Evolutionary conservation across 306 rosid genomes (phyloP), one percentile per base, ranked within the genome.

Genomic region (Prosopis cineraria): DNA sequence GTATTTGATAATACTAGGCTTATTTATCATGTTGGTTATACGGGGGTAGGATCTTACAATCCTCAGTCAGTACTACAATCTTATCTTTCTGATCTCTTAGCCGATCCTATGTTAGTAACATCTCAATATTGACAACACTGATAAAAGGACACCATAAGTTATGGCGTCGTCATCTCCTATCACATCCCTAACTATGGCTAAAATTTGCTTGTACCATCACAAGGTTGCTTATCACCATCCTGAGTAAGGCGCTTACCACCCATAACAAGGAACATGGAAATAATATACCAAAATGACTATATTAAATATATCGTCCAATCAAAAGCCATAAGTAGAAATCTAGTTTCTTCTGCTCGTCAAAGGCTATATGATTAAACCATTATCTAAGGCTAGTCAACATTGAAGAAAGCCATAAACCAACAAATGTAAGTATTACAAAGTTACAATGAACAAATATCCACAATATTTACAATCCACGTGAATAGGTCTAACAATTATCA

Each of bases 311-410:
- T 75, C 62, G 53, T 36, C 22, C 27, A 41, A 41, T 31, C 10
- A 19, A 82, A 72, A 56, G n/a, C 66, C 60, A 72, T 34, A 56
- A 53, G 41, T 52, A 65, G 59, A 34, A 22, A 67, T 20, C 13
- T 36, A 7, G 52, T 40, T 34, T 52, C 20, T 30, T 81, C 72
- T 56, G 58, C 59, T 66, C 43, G 30, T 56, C 44, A 55, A 41
- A 53, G 59, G 63, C 63, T 74, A 83, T 24, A 74, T 69, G 20
- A 19, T 33, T 25, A 31, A 50, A 27, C 52, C 39, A 75, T 41
- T 6, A 40, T 22, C 60, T 24, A 24, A 47, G 27, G 44, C 27
- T 45, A 50, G 19, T 59, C 40, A 25, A 60, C 7, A 40, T 29
- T 20, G 24, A 72, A 82, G 44, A 68, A 41, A 70, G 34, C 70